phyloP scores from a whole-genome alignment of 2,329 filamentous ascomycete species.

The Talaromyces sp. region DNA sequence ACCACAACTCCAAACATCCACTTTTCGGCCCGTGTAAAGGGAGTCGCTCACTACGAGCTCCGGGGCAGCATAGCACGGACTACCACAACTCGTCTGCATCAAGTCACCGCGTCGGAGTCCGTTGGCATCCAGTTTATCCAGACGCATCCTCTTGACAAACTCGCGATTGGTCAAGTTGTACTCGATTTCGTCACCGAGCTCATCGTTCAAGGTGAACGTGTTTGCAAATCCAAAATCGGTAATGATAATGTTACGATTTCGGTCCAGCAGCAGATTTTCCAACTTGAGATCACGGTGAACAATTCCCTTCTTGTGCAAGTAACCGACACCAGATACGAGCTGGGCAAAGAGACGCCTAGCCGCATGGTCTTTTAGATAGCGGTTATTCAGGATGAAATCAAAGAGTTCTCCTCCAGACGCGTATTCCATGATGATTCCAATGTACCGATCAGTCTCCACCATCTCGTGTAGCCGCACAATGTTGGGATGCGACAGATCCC shows the following conservation, averaged over 20 bases:
- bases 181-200: constrained; percentile 85
- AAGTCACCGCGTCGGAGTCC: constrained; percentile 82
- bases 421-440: constrained; percentile 97
- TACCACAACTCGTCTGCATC: constrained; percentile 98
- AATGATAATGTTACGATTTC: constrained; percentile 98
- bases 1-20: constrained; percentile 98
- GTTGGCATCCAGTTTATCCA: constrained; percentile 71
- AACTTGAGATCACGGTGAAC: constrained; percentile 96
- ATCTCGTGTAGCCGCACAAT: constrained; percentile 97
- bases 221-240: constrained; percentile 99
- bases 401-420: constrained; percentile 96
- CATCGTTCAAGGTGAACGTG: constrained; percentile 85
- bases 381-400: constrained; percentile 95
- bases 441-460: constrained; percentile 95
- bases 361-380: constrained; percentile 90
- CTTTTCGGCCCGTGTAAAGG: constrained; percentile 92
- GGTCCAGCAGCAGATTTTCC: constrained; percentile 89
- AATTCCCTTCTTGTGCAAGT: constrained; percentile 97
- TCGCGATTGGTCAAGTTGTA: constrained; percentile 81
- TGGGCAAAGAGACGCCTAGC: constrained; percentile 91
- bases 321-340: constrained; percentile 91
- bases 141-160: constrained; percentile 76
- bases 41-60: constrained; percentile 97
- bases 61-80: constrained; percentile 94
- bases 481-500: constrained; percentile 85